Percentiles rank a stretch among this genome's conserved stretches.
These are phyloP conservation scores for Colletotrichum sp. DNA, from an alignment of 2,329 filamentous ascomycete genomes.

Conservation along the genomic window DNA sequence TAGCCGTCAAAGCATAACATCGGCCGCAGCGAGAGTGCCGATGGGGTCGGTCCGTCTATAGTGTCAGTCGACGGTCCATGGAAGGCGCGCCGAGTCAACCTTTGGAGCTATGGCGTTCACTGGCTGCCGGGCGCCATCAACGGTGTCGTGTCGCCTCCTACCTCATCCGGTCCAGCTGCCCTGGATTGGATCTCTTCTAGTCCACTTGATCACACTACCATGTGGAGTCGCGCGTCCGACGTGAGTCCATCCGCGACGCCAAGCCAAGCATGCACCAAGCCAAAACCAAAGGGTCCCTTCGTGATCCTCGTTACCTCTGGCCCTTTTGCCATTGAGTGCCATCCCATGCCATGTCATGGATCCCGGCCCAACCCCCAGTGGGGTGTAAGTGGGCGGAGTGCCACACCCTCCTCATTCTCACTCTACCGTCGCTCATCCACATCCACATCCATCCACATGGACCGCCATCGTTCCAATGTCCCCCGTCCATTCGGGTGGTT, in stretches of 20 bases:
- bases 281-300: neutral
- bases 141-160: neutral
- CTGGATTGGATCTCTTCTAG: neutral
- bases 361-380: constrained; percentile 8
- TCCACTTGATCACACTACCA: neutral
- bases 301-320: neutral
- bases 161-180: neutral
- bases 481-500: neutral
- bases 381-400: constrained; percentile 16
- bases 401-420: constrained; percentile 2
- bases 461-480: neutral
- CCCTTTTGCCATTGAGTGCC: neutral
- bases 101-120: neutral
- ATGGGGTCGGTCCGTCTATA: neutral
- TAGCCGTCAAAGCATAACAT: neutral
- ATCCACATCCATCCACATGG: neutral
- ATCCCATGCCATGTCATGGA: constrained; percentile 1
- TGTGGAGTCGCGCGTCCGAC: neutral
- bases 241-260: neutral
- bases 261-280: neutral
- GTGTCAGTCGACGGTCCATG: neutral
- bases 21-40: neutral
- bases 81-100: neutral
- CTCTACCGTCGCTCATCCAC: neutral
- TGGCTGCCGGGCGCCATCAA: neutral